A percentile compares a stretch with the other conserved stretches of the same genome.
Evolutionary conservation across 176 grass and related monocot genomes (phyloP).

Genomic region (Oropetium thomaeum): DNA sequence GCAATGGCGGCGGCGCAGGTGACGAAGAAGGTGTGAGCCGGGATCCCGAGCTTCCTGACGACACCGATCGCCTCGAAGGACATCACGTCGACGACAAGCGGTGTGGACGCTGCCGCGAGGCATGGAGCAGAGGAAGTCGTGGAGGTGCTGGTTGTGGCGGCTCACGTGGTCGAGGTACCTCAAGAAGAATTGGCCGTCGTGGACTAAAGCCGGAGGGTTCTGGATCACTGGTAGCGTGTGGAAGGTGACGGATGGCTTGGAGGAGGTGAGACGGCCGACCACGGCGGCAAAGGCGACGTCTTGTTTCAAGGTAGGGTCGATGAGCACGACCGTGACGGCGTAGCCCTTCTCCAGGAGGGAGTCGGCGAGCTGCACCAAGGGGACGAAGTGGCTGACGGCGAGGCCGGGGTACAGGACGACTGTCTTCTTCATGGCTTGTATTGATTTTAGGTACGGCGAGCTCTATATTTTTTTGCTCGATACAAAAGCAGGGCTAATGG

Average conservation of each 20-base stretch:
- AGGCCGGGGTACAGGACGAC: constrained; percentile 44
- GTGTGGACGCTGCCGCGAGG: not conserved
- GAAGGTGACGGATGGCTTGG: constrained; percentile 20
- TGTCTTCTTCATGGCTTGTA: constrained; percentile 34
- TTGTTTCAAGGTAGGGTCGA: not conserved
- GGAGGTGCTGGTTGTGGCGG: constrained; percentile 21
- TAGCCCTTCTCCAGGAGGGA: constrained; percentile 14
- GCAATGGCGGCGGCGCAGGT: constrained; percentile 14
- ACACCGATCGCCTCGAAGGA: not conserved
- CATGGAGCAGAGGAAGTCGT: constrained; percentile 32
- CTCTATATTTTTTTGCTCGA: too few species aligned
- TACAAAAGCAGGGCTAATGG: too few species aligned
- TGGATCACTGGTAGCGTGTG: not conserved
- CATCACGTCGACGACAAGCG: not conserved
- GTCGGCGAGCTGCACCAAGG: constrained; percentile 50
- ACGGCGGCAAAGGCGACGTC: not conserved
- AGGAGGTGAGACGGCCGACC: not conserved
- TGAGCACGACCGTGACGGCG: constrained; percentile 31
- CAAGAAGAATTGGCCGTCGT: not conserved
- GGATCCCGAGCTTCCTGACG: constrained; percentile 36
- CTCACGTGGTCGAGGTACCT: not conserved
- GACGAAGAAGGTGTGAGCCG: constrained; percentile 22
- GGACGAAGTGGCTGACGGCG: constrained; percentile 41
- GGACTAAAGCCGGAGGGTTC: not conserved
- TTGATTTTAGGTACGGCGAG: too few species aligned